Conservation (phyloP, 352 stramenopile genomes). For the Plasmopara muralis region DNA sequence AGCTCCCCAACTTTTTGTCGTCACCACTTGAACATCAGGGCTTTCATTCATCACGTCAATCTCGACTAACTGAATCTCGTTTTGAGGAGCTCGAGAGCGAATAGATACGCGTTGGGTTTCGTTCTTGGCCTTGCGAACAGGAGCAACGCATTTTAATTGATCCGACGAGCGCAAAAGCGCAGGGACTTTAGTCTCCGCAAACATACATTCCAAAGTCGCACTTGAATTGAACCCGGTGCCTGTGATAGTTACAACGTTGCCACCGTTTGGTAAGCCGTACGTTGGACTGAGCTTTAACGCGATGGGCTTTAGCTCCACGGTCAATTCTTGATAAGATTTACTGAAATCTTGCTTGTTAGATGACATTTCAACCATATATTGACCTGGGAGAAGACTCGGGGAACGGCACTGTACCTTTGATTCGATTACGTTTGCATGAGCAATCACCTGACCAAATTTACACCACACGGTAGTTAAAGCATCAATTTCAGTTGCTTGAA, state of each 20-base stretch:
- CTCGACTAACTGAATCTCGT: conserved; percentile 34
- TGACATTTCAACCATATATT: conserved; percentile 31
- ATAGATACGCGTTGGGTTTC: conserved; percentile 4
- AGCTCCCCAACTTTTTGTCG: conserved; percentile 36
- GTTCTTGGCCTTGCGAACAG: conserved; percentile 3
- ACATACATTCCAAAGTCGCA: conserved; percentile 24
- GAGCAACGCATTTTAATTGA: conserved; percentile 28
- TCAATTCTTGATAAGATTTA: conserved; percentile 19
- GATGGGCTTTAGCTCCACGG: conserved; percentile 1
- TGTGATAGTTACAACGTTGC: background rate
- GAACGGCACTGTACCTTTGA: conserved; percentile 14
- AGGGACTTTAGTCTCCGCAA: conserved; percentile 16
- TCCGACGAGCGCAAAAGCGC: conserved; percentile 8
- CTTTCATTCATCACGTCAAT: conserved; percentile 24
- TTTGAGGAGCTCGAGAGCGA: conserved; percentile 6
- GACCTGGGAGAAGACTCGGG: conserved; percentile 10
- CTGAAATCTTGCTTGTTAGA: conserved; percentile 44
- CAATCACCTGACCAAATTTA: conserved; percentile 28
- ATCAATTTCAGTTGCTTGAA: conserved; percentile 17
- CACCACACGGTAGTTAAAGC: conserved; percentile 21
- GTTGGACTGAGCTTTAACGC: conserved; percentile 1
- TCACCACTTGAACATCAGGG: conserved; percentile 39
- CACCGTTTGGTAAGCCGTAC: conserved; percentile 1
- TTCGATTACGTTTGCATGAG: conserved; percentile 11
- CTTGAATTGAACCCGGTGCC: conserved; percentile 3